These are phyloP conservation scores for Ascoidea asiatica DNA, from an alignment of 805 yeast genomes.

Conservation along the genomic window DNA sequence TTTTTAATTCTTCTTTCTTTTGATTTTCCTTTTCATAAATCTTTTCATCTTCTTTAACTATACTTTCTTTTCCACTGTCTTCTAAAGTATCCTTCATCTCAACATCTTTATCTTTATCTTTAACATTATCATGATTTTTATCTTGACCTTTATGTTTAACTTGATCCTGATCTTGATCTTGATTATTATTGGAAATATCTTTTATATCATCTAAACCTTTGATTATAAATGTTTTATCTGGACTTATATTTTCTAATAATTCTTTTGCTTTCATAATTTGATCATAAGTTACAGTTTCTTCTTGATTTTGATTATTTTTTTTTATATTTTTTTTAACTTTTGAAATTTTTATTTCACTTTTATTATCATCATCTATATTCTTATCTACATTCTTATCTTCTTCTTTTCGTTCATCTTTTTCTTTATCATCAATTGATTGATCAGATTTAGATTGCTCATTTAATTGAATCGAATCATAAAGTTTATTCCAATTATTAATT, in stretches of 20 bases:
- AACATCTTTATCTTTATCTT: too few relatives aligned
- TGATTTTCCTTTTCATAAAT: too few relatives aligned
- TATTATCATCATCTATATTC: neutral
- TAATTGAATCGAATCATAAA: constrained; percentile 5
- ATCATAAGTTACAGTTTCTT: neutral
- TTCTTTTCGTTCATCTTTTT: constrained; percentile 1
- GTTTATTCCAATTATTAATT: constrained; percentile 42
- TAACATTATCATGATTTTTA: too few relatives aligned
- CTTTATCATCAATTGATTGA: constrained; percentile 7
- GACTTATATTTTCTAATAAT: neutral
- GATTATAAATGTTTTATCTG: neutral
- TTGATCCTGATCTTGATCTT: too few relatives aligned
- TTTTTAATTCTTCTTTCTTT: neutral
- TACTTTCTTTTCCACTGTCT: too few relatives aligned
- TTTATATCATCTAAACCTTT: neutral
- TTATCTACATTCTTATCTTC: neutral
- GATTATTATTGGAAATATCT: neutral
- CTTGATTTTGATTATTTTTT: neutral
- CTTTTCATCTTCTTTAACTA: too few relatives aligned
- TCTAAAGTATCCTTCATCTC: too few relatives aligned
- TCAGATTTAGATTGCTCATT: constrained; percentile 11
- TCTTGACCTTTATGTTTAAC: too few relatives aligned
- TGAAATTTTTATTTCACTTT: neutral
- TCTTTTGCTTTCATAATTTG: neutral
- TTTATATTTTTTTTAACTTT: constrained; percentile 1